These are phyloP conservation scores for Pseudogymnoascus verrucosus DNA, from an alignment of 2,329 filamentous ascomycete species.

Conservation along the genomic window DNA sequence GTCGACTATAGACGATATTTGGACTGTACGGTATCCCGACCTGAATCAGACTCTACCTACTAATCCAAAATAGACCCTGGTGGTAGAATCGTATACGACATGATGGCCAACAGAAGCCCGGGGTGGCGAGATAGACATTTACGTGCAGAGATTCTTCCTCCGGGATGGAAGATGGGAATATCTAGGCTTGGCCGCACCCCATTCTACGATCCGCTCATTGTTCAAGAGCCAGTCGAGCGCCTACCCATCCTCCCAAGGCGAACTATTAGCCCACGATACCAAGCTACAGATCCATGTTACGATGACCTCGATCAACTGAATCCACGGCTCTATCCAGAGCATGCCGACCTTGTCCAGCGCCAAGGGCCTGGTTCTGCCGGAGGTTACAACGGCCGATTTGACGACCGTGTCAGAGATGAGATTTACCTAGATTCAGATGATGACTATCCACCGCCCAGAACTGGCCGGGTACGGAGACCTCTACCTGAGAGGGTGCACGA, in stretches of 20 bases:
- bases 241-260: neutral
- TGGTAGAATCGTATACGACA: neutral
- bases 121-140: constrained; percentile 2
- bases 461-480: neutral
- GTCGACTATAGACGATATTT: constrained; percentile 5
- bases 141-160: constrained; percentile 2
- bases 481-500: neutral
- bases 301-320: neutral
- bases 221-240: constrained; percentile 1
- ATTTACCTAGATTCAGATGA: neutral
- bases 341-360: neutral
- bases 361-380: neutral
- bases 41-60: neutral
- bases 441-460: neutral
- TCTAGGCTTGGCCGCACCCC: neutral
- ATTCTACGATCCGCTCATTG: constrained; percentile 1
- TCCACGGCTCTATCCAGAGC: neutral
- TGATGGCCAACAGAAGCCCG: constrained; percentile 5
- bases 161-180: constrained; percentile 8
- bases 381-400: neutral
- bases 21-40: neutral
- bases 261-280: neutral
- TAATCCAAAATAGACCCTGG: constrained; percentile 5
- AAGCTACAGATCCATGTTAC: neutral
- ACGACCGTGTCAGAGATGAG: neutral